Evolutionary conservation across 164 flowering plant species (phyloP), one percentile per base, ranked within the genome.

Genomic region (Houttuynia cordata): DNA sequence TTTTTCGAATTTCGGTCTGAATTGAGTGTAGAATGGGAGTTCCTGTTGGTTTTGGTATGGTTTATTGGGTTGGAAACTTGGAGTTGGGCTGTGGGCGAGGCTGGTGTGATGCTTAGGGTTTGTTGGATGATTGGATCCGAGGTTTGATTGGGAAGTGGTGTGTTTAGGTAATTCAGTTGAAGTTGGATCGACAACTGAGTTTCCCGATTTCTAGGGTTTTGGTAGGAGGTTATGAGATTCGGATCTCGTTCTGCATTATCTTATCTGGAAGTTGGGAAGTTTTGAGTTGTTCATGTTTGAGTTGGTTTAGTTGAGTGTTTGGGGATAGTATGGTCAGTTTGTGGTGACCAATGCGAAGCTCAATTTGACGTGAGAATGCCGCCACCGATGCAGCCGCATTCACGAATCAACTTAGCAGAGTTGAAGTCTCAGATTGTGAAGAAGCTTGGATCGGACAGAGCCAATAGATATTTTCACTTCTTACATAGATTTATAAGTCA

Each of bases 401-500:
- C 79, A 37, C 81, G 96, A 73, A 83, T 91, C 67, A 87, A 84
- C 76, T 74, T 84, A 53, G 81, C 67, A 42, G 97, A 91, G 10
- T 67, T 94, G 76, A 91, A 80, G 76, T 73, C 72, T 34, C 91
- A 81, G 77, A 74, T 94, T 65, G 85, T 81, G 72, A 91, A 87
- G 84, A 88, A 78, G 71, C 69, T 94, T 55, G 99, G 99, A 61
- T 78, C 74, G 7, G 96, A 94, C 64, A 76, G 78, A 67, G 81
- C 93, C 10, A 80, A 78, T 60, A 75, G 71, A 59, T 94, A 94
- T 47, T 94, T 88, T 62, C 64, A 72, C 64, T 71, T 69, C 68
- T 71, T 94, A 78, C 75, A 80, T 62, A 83, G 77, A 69, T 78
- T 88, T 49, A 68, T 94, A 53, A 83, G 82, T 63, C 87, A 78